phyloP scores from a whole-genome alignment of 305 asterid species.

The Fraxinus albicans region DNA sequence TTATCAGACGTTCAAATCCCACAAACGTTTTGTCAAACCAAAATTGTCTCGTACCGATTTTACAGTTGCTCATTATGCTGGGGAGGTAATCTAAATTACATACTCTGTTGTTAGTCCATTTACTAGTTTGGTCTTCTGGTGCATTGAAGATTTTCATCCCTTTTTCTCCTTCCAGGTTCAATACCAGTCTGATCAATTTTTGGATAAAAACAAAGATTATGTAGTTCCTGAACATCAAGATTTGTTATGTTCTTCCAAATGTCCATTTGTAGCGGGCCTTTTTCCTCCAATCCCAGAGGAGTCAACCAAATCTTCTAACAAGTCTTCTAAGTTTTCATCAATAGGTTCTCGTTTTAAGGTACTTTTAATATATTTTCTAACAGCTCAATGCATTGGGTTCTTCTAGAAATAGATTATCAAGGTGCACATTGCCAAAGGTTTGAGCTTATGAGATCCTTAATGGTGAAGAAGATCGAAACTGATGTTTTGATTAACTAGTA shows the following conservation, averaged over 20 bases:
- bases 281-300: constrained; percentile 85
- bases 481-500: constrained; percentile 31
- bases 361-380: constrained; percentile 19
- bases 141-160: constrained; percentile 17
- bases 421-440: neutral
- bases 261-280: constrained; percentile 75
- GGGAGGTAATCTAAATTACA: constrained; percentile 67
- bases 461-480: constrained; percentile 25
- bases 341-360: constrained; percentile 97
- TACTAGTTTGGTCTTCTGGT: constrained; percentile 17
- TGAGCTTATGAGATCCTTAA: constrained; percentile 19
- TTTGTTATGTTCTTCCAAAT: constrained; percentile 65
- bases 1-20: constrained; percentile 79
- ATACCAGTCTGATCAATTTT: constrained; percentile 84
- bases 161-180: constrained; percentile 57
- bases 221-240: constrained; percentile 95
- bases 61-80: constrained; percentile 91
- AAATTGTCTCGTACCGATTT: constrained; percentile 89
- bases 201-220: constrained; percentile 94
- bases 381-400: neutral
- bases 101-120: constrained; percentile 14
- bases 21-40: constrained; percentile 90
- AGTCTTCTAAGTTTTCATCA: constrained; percentile 94
- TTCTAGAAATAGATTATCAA: constrained; percentile 9
- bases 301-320: constrained; percentile 68